phyloP scores from a whole-genome alignment of 768 basidiomycete genomes.

The Suillus fuscotomentosus region DNA sequence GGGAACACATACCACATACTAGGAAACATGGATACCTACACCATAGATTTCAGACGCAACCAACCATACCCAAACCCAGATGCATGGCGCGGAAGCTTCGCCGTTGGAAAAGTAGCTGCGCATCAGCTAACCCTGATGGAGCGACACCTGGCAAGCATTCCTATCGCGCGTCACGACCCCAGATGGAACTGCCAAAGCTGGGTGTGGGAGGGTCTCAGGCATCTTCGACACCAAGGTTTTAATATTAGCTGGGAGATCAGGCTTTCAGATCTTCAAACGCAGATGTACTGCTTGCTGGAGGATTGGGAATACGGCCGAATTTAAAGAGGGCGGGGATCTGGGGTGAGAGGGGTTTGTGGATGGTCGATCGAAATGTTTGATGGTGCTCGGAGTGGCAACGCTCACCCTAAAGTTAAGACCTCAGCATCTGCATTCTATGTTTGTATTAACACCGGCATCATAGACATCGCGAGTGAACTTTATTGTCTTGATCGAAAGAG shows the following conservation, averaged over 20 bases:
- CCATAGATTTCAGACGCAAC: slow-evolving; percentile 11
- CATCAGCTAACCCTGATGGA: slow-evolving; percentile 19
- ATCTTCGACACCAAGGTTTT: slow-evolving; percentile 11
- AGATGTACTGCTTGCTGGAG: slow-evolving; percentile 26
- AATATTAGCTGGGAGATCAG: slow-evolving; percentile 12
- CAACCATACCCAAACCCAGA: slow-evolving; percentile 8
- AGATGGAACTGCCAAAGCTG: slow-evolving; percentile 29
- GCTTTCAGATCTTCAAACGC: slow-evolving; percentile 19
- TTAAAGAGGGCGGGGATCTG: neutral
- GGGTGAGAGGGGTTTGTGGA: neutral
- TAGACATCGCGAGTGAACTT: neutral
- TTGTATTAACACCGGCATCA: neutral
- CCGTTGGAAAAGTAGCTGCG: slow-evolving; percentile 23
- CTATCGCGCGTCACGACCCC: slow-evolving; percentile 17
- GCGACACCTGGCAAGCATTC: slow-evolving; percentile 6
- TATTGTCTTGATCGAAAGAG: neutral
- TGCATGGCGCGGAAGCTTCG: slow-evolving; percentile 25
- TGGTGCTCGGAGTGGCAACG: neutral
- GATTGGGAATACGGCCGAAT: slow-evolving; percentile 23
- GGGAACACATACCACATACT: slow-evolving; percentile 29
- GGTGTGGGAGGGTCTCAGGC: slow-evolving; percentile 24
- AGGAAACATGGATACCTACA: slow-evolving; percentile 25
- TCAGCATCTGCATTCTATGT: neutral
- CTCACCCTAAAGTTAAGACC: neutral
- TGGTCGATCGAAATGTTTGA: neutral